Evolutionary conservation across 208 protist species (phyloP).

Genomic region (Borovskyia barvae): DNA sequence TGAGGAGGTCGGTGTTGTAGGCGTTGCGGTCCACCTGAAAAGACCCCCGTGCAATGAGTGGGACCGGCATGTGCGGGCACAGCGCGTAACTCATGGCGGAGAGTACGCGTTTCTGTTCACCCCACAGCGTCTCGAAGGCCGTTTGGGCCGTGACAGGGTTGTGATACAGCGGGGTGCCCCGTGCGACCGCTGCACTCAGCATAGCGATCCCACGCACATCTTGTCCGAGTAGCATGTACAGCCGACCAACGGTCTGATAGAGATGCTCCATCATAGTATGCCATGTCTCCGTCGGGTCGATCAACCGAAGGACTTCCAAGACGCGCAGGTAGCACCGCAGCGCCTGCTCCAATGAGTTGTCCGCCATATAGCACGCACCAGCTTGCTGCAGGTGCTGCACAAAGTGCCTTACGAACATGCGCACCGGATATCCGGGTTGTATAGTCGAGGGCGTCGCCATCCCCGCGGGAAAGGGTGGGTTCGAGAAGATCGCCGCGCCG

Average conservation of each 20-base stretch:
- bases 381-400: slow-evolving; percentile 42
- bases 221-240: slow-evolving; percentile 64
- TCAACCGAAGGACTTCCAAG: slow-evolving; percentile 43
- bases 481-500: slow-evolving; percentile 46
- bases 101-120: slow-evolving; percentile 45
- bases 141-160: slow-evolving; percentile 22
- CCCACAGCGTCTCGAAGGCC: slow-evolving; percentile 57
- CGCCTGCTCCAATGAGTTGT: slow-evolving; percentile 39
- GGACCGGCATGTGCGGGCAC: slow-evolving; percentile 75
- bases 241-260: slow-evolving; percentile 36
- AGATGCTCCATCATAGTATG: slow-evolving; percentile 55
- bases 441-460: slow-evolving; percentile 33
- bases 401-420: slow-evolving; percentile 52
- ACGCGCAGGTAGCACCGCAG: slow-evolving; percentile 74
- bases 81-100: slow-evolving; percentile 42
- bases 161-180: slow-evolving; percentile 60
- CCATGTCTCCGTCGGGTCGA: slow-evolving; percentile 58
- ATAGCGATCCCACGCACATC: slow-evolving; percentile 54
- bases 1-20: slow-evolving; percentile 53
- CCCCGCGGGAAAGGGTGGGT: slow-evolving; percentile 63
- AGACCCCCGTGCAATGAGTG: slow-evolving; percentile 46
- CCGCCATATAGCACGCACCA: slow-evolving; percentile 49
- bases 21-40: slow-evolving; percentile 51
- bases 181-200: slow-evolving; percentile 41
- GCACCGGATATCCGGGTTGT: slow-evolving; percentile 42